These are phyloP conservation scores for Diutina ranongensis DNA, from an alignment of 1,139 yeast species.

Conservation along the genomic window DNA sequence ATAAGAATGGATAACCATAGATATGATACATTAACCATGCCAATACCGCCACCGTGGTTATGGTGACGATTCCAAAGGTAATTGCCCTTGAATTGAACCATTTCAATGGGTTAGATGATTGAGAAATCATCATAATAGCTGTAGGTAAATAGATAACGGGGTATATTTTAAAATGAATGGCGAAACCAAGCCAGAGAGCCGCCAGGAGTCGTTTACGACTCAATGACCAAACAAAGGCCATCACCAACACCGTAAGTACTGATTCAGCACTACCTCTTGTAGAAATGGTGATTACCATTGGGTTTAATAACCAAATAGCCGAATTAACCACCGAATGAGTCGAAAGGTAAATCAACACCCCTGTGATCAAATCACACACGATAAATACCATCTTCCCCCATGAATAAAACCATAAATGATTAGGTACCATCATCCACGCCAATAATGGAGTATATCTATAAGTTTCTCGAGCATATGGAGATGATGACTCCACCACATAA, in stretches of 20 bases:
- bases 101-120: conserved; percentile 13
- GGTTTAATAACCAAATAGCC: conserved; percentile 79
- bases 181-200: conserved; percentile 61
- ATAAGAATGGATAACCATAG: conserved; percentile 70
- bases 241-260: conserved; percentile 64
- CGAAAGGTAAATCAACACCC: conserved; percentile 41
- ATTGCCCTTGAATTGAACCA: conserved; percentile 36
- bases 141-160: conserved; percentile 77
- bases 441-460: conserved; percentile 87
- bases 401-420: conserved; percentile 24
- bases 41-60: conserved; percentile 31
- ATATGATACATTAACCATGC: conserved; percentile 48
- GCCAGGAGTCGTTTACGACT: conserved; percentile 25
- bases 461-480: conserved; percentile 81
- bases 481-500: conserved; percentile 46
- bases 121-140: conserved; percentile 21
- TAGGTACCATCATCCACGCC: conserved; percentile 75
- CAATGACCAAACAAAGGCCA: conserved; percentile 43
- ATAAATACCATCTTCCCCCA: conserved; percentile 75
- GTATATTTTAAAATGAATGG: conserved; percentile 84
- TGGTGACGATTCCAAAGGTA: conserved; percentile 28
- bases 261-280: conserved; percentile 95
- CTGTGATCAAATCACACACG: conserved; percentile 71
- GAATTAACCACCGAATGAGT: conserved; percentile 29
- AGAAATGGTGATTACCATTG: conserved; percentile 89